A percentile compares a stretch with the other conserved stretches of the same genome.
These are phyloP conservation scores for Lepraria neglecta DNA, from an alignment of 495 filamentous ascomycete genomes.

Conservation along the genomic window DNA sequence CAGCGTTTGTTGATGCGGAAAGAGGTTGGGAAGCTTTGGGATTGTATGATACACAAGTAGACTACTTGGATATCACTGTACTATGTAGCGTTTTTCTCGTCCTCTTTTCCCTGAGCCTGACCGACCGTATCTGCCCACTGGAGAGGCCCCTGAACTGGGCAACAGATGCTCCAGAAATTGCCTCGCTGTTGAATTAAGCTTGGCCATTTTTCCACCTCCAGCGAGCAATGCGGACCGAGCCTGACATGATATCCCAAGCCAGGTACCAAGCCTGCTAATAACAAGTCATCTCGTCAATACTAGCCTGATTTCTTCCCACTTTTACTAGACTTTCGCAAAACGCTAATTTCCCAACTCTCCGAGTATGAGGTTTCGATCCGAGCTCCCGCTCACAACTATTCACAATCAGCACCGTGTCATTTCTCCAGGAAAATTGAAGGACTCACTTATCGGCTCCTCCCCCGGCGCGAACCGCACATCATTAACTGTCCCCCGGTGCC, in stretches of 20 bases:
- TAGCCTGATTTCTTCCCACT: neutral
- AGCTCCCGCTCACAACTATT: slow-evolving; percentile 77
- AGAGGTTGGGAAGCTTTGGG: neutral
- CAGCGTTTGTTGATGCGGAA: neutral
- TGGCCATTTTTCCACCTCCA: too few species aligned
- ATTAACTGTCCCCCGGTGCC: slow-evolving; percentile 93
- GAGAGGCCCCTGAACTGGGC: neutral
- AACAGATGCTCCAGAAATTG: neutral
- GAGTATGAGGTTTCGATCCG: slow-evolving; percentile 45
- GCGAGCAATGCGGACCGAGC: too few species aligned
- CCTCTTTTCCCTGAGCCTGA: neutral
- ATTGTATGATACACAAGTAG: neutral
- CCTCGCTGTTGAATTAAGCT: too few species aligned
- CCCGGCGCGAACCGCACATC: slow-evolving; percentile 83
- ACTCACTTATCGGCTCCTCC: slow-evolving; percentile 84
- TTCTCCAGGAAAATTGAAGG: neutral
- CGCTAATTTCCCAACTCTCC: slow-evolving; percentile 21
- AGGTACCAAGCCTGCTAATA: neutral
- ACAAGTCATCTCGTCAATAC: neutral
- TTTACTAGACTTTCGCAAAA: neutral
- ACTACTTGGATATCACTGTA: neutral
- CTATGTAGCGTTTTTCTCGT: neutral
- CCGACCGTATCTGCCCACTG: too few species aligned
- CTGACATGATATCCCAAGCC: too few species aligned
- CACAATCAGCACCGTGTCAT: slow-evolving; percentile 28